Percentiles rank a stretch among this genome's conserved stretches.
Conservation (phyloP, 1,284 basidiomycete species). For the Tilletiaria anomala region DNA sequence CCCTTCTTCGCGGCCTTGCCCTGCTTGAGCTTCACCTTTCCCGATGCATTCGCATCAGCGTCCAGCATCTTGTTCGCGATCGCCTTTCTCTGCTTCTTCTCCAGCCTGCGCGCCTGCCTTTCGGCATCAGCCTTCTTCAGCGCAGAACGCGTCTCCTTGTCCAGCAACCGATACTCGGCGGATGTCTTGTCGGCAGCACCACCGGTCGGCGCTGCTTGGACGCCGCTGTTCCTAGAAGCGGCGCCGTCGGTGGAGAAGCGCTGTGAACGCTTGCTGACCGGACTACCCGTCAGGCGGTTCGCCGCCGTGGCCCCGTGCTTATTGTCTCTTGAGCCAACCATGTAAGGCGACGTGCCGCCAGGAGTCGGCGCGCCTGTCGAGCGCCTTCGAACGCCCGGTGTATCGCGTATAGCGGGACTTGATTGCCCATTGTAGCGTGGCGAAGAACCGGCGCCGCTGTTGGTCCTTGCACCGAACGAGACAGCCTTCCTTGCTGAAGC, state of each 20-base stretch:
- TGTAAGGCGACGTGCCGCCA: conserved; percentile 24
- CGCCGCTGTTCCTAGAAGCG: background rate
- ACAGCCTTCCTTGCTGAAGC: too few relatives aligned
- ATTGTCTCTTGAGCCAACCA: background rate
- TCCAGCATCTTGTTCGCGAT: conserved; percentile 1
- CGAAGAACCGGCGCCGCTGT: too few relatives aligned
- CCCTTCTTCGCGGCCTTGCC: background rate
- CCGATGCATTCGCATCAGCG: background rate
- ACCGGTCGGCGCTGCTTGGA: background rate
- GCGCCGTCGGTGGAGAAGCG: too few relatives aligned
- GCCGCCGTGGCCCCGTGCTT: background rate
- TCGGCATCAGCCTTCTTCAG: conserved; percentile 28
- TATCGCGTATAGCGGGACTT: background rate
- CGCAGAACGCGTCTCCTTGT: conserved; percentile 23
- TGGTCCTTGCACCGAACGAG: too few relatives aligned
- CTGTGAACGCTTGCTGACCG: background rate
- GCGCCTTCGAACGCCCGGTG: conserved; percentile 2
- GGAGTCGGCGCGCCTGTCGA: conserved; percentile 32
- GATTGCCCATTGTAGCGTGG: background rate
- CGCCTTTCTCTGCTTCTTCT: conserved; percentile 30
- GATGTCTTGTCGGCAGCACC: background rate
- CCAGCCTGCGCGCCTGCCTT: conserved; percentile 20
- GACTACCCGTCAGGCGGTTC: background rate
- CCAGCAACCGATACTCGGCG: conserved; percentile 2
- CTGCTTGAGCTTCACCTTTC: background rate